Evolutionary conservation across 2,329 filamentous ascomycete species (phyloP), one percentile per base, ranked within the genome.

Genomic region (Calonectria henricotiae): DNA sequence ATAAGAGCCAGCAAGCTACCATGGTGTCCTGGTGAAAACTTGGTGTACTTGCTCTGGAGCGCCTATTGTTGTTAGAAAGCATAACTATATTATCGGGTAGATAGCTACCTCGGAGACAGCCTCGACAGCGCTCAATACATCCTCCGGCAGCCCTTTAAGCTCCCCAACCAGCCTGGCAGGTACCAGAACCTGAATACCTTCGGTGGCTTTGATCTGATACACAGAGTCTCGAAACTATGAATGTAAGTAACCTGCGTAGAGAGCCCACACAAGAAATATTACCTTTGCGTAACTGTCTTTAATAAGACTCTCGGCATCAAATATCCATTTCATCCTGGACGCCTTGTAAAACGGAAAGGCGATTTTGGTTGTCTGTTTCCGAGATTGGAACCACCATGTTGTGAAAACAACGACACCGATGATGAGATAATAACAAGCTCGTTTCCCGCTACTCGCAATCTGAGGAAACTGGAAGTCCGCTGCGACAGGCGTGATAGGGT

Each of bases 181-280:
- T 35, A 88, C 81, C 58, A 88, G 78, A 11, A 86, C 85, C 70
- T 87, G 85, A 17, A 83, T 71, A 12, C 86, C 86, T 73, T 88
- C 86, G 1, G 86, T 88, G 5, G 85, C 85, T 74, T 83, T 85
- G 77, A 88, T 86, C 70, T 87, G 85, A 66, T 88, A 88, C 17
- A 85, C 83, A n/a, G 75, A 80, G 72, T 87, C 85, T 44, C 83
- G 82, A 68, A 87, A 88, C 85, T 87, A 35, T 8, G 27, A 65
- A 7, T 7, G 71, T 80, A 27, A 80, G 76, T 30, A 69, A n/a
- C 15, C 27, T 61, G 27, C 12, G 7, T 23, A 46, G 12, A 23
- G 4, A 2, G 23, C 12, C 25, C 13, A 20, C 4, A 13, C 0
- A 15, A 20, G 17, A n/a, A 6, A n/a, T 37, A 49, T 74, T 15